phyloP scores from a whole-genome alignment of 129 eudicot species.

The Tagetes patula region DNA sequence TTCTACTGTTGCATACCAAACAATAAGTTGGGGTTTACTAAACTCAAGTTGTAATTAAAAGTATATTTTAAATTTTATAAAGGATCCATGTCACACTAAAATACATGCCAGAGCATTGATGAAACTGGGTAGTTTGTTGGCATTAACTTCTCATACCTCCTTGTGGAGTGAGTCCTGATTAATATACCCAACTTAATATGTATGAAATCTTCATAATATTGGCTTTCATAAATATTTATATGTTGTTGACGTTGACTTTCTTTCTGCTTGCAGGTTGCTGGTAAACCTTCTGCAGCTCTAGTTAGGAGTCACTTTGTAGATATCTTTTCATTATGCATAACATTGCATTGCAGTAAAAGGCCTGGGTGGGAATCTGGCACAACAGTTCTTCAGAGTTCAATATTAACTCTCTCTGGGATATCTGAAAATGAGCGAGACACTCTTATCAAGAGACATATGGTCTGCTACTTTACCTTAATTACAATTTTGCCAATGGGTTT shows the following conservation, averaged over 20 bases:
- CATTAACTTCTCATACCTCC: background rate
- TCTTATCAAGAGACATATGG: slow-evolving; percentile 89
- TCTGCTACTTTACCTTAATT: slow-evolving; percentile 37
- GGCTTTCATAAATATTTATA: slow-evolving; percentile 1
- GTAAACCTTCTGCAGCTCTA: slow-evolving; percentile 58
- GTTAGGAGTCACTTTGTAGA: slow-evolving; percentile 78
- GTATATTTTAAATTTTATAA: slow-evolving; percentile 3
- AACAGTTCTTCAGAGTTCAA: slow-evolving; percentile 61
- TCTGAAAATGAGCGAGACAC: slow-evolving; percentile 83
- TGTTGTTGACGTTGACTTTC: slow-evolving; percentile 19
- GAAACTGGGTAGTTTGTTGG: background rate
- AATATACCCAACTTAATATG: background rate
- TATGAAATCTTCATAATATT: slow-evolving; percentile 14
- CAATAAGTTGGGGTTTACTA: background rate
- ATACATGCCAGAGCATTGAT: slow-evolving; percentile 1
- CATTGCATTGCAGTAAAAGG: slow-evolving; percentile 81
- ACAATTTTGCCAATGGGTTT: slow-evolving; percentile 10
- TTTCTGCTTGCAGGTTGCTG: slow-evolving; percentile 61
- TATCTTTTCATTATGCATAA: slow-evolving; percentile 87
- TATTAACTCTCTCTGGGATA: slow-evolving; percentile 63
- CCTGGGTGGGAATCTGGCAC: slow-evolving; percentile 69
- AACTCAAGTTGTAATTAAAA: background rate
- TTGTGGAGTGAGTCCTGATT: background rate
- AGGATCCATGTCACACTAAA: slow-evolving; percentile 16
- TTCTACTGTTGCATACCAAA: background rate